Evolutionary conservation across 352 stramenopile species (phyloP), one percentile per base, ranked within the genome.

Genomic region (Blastocystis sp.): DNA sequence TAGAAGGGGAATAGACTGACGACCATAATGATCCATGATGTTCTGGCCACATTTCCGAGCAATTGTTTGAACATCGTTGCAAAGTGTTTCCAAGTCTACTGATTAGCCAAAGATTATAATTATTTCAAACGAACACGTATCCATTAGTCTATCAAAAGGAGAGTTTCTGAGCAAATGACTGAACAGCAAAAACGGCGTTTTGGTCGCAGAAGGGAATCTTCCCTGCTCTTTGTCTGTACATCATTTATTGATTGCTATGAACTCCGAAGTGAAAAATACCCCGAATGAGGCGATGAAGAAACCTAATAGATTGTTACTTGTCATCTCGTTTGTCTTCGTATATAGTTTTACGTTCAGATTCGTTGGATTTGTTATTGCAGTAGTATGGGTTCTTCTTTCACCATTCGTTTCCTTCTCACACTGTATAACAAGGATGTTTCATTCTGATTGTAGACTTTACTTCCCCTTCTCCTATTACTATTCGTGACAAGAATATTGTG

Each of bases 11-110:
- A 30, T 4, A 66, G 68, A 11, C 56, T 5, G 11, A 84, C 73
- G 73, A 5, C 78, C 78, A 64, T 79, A 76, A 30, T 89, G 9
- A 33, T 89, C 35, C 0, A 78, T 24, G 7, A 89, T 89, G 24
- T 78, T 89, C 54, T 89, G 22, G 4, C 78, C 78, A 89, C 60
- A 76, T 24, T 89, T n/a, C 2, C 78, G 44, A 59, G 78, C 78
- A 44, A 89, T 78, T 13, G 58, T 30, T 37, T 89, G 78, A 6
- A 89, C 57, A 64, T 89, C 78, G 33, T 89, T 59, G 42, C 78
- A 89, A 19, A 89, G 78, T 40, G 73, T 40, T 9, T 89, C 76
- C 17, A 89, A 37, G 76, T 56, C 78, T 89, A 78, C 19, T 11
- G 1, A 70, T 70, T 24, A 70, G 60, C 24, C 5, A 27, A 17